Percentiles rank a stretch among this genome's conserved stretches.
Conservation (phyloP, 176 grass and related monocot genomes). For the Oryza australiensis region DNA sequence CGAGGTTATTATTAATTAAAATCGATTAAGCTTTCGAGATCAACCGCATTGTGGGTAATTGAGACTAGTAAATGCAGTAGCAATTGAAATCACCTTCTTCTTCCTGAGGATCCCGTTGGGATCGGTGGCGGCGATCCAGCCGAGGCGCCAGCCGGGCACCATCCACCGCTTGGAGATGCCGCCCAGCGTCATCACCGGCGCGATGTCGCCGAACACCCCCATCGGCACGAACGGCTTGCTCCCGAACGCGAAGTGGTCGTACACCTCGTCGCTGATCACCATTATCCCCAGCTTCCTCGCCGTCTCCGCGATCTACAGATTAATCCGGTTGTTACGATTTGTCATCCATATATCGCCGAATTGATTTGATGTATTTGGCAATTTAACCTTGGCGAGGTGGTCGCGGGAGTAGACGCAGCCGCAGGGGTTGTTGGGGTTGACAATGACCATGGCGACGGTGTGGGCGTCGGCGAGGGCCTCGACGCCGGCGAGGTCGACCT, state of each 20-base stretch:
- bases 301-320: slow-evolving; percentile 55
- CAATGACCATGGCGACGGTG: slow-evolving; percentile 51
- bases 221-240: slow-evolving; percentile 68
- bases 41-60: not conserved
- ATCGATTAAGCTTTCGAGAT: too few species aligned
- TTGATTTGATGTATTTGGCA: too few species aligned
- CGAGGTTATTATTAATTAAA: too few species aligned
- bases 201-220: slow-evolving; percentile 55
- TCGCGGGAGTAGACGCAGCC: slow-evolving; percentile 51
- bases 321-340: not conserved
- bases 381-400: slow-evolving; percentile 35
- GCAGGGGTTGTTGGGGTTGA: slow-evolving; percentile 59
- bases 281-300: slow-evolving; percentile 64
- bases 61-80: too few species aligned
- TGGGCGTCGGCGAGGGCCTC: slow-evolving; percentile 55
- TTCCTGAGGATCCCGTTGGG: slow-evolving; percentile 57
- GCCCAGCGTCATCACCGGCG: slow-evolving; percentile 71
- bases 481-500: slow-evolving; percentile 52
- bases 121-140: slow-evolving; percentile 71
- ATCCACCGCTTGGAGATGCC: slow-evolving; percentile 87
- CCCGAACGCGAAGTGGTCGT: slow-evolving; percentile 63
- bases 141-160: slow-evolving; percentile 81
- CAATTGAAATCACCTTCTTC: slow-evolving; percentile 48
- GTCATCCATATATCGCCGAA: too few species aligned
- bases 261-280: slow-evolving; percentile 77